phyloP scores from a whole-genome alignment of 352 stramenopile species.

The Pythium myriotylum region DNA sequence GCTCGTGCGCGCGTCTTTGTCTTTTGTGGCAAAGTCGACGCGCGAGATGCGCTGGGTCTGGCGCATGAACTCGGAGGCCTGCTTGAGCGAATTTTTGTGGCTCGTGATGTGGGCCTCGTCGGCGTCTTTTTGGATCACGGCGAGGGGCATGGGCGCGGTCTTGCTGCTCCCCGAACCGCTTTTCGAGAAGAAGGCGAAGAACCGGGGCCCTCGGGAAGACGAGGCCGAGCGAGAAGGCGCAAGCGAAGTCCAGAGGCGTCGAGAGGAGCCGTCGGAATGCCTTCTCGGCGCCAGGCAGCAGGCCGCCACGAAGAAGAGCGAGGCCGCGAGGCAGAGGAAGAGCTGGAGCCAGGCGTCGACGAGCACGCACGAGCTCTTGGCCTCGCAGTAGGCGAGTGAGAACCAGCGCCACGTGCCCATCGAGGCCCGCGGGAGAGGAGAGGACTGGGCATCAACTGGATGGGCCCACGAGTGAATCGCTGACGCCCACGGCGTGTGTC shows the following conservation, averaged over 20 bases:
- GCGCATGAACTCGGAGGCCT: constrained; percentile 64
- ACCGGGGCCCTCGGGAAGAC: constrained; percentile 14
- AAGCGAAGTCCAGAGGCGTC: constrained; percentile 8
- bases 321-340: constrained; percentile 27
- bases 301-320: constrained; percentile 31
- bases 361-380: constrained; percentile 57
- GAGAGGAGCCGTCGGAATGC: background rate
- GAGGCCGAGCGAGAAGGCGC: constrained; percentile 2
- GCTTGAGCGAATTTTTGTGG: constrained; percentile 80
- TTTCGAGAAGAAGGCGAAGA: constrained; percentile 18
- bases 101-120: constrained; percentile 57
- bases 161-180: constrained; percentile 23
- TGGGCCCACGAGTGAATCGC: background rate
- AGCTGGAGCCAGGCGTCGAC: constrained; percentile 69
- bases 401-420: constrained; percentile 70
- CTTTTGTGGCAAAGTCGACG: constrained; percentile 33
- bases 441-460: background rate
- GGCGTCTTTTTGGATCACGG: constrained; percentile 75
- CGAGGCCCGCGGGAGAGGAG: background rate
- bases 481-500: too few relatives aligned
- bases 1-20: constrained; percentile 11
- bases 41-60: constrained; percentile 65
- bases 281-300: constrained; percentile 5
- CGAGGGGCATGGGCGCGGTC: constrained; percentile 55
- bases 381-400: constrained; percentile 47